phyloP scores from a whole-genome alignment of 441 rosid genomes.

The Gossypium aridum region DNA sequence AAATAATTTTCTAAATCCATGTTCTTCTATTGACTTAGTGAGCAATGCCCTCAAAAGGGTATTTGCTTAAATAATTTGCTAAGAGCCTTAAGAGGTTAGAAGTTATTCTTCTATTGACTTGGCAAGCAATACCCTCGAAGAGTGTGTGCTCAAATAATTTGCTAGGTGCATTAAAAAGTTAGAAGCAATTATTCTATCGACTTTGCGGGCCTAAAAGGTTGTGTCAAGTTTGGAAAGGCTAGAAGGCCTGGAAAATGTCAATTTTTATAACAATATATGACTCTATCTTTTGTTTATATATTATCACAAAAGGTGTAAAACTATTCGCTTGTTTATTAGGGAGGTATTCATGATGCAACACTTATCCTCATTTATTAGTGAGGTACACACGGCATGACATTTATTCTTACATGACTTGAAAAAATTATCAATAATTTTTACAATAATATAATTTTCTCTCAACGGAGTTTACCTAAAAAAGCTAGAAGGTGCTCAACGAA shows the following conservation, averaged over 20 bases:
- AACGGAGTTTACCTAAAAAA: too few relatives aligned
- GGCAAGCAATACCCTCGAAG: background rate
- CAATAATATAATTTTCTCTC: background rate
- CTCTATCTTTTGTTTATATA: too few relatives aligned
- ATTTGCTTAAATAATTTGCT: background rate
- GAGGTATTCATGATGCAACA: background rate
- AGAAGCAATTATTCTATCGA: background rate
- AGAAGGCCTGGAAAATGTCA: background rate
- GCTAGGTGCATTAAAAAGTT: background rate
- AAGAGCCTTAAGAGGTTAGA: background rate
- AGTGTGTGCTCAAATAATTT: background rate
- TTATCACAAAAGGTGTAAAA: background rate
- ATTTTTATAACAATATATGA: background rate
- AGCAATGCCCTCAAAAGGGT: background rate
- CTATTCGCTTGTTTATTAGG: background rate
- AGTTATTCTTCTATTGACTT: background rate
- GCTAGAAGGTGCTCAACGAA: background rate
- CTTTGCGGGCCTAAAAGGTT: background rate
- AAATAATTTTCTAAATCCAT: too few relatives aligned
- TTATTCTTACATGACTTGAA: background rate
- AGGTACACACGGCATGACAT: background rate
- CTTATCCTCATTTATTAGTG: background rate
- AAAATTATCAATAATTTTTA: too few relatives aligned
- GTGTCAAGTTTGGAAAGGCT: background rate
- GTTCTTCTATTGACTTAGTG: background rate